phyloP scores from a whole-genome alignment of 257 asterid species.

The Solanum chaucha region DNA sequence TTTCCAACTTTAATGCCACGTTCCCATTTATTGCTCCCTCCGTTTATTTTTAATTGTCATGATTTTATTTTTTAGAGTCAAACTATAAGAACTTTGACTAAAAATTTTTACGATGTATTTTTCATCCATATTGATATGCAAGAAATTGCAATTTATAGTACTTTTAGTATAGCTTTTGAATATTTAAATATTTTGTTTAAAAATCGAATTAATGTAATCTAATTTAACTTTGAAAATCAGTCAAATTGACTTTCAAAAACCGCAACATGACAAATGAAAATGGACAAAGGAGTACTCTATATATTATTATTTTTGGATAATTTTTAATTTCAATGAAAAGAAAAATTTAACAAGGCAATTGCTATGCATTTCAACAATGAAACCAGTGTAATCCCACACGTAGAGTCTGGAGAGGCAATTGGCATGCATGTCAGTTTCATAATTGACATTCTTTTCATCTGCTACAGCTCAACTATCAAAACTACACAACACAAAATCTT shows the following conservation, averaged over 20 bases:
- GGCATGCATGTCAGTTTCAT: background rate
- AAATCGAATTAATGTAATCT: too few relatives aligned
- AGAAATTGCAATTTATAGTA: too few relatives aligned
- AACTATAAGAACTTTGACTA: rapidly evolving
- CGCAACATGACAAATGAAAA: too few relatives aligned
- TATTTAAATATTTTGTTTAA: too few relatives aligned
- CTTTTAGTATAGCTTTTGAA: too few relatives aligned
- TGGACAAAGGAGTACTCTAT: background rate
- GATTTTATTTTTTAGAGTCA: rapidly evolving
- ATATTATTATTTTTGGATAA: background rate
- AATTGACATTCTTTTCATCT: background rate
- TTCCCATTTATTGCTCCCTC: rapidly evolving
- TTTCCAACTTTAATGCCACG: background rate
- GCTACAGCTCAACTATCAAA: background rate
- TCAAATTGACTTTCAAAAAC: too few relatives aligned
- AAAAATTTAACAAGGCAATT: background rate
- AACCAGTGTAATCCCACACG: background rate
- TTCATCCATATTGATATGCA: too few relatives aligned
- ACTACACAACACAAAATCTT: background rate
- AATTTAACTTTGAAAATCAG: too few relatives aligned
- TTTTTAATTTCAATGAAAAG: background rate
- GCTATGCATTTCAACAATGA: background rate
- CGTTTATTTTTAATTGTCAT: rapidly evolving
- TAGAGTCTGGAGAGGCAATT: background rate
- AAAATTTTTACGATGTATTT: too few relatives aligned